phyloP scores from a whole-genome alignment of 208 protist species.

The Crithidia fasciculata region DNA sequence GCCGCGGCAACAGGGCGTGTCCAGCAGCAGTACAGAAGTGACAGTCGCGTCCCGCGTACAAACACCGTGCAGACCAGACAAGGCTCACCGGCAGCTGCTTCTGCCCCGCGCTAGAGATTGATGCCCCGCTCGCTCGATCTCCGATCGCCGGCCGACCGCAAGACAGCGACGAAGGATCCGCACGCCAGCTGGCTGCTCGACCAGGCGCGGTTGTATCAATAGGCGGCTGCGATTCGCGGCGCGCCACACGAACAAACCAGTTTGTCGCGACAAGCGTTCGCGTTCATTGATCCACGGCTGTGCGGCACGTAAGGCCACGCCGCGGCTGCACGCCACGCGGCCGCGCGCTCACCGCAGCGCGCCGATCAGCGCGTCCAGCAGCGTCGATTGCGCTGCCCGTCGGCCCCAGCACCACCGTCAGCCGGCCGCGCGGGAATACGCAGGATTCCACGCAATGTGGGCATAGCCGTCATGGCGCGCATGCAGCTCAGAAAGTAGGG shows the following conservation, averaged over 20 bases:
- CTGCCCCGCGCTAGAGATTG: constrained; percentile 84
- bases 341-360: constrained; percentile 43
- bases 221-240: constrained; percentile 51
- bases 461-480: too few species aligned
- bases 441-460: constrained; percentile 48
- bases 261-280: constrained; percentile 92
- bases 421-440: constrained; percentile 53
- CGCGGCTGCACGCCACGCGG: constrained; percentile 18
- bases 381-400: constrained; percentile 56
- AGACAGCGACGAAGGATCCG: constrained; percentile 84
- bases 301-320: constrained; percentile 92
- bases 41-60: too few species aligned
- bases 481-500: too few species aligned
- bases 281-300: constrained; percentile 91
- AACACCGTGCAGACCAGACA: too few species aligned
- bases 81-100: too few species aligned
- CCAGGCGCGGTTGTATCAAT: constrained; percentile 61
- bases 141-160: constrained; percentile 83
- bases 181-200: constrained; percentile 63
- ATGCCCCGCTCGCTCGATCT: constrained; percentile 85
- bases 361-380: constrained; percentile 53
- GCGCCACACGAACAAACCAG: constrained; percentile 86
- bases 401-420: constrained; percentile 60
- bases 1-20: too few species aligned
- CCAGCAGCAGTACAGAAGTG: too few species aligned